A percentile compares a stretch with the other conserved stretches of the same genome.
These are phyloP conservation scores for Plasmodium fragile DNA, from an alignment of 169 alveolate species.

Conservation along the genomic window DNA sequence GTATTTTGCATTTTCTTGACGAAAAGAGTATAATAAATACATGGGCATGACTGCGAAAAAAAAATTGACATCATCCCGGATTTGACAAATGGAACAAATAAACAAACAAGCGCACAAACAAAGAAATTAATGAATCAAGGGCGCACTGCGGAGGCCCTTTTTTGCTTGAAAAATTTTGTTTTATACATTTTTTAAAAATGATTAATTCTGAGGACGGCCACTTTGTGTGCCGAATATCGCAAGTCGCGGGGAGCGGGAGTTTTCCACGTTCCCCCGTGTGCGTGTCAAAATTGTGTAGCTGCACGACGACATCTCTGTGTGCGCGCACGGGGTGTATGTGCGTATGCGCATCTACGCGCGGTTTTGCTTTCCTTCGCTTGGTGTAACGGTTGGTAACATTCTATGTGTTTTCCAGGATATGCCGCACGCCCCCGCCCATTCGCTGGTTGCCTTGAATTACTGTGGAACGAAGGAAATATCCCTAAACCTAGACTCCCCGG, in stretches of 20 bases:
- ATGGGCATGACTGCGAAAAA: neutral
- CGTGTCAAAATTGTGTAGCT: neutral
- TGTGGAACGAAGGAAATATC: slow-evolving; percentile 28
- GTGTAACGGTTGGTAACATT: neutral
- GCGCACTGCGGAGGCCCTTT: neutral
- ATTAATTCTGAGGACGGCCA: neutral
- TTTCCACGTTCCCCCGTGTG: neutral
- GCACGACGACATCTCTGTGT: neutral
- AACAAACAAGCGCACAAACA: neutral
- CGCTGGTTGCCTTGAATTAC: neutral
- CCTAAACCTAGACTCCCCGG: slow-evolving; percentile 48
- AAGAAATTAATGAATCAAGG: neutral
- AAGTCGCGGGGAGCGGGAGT: neutral
- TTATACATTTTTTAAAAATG: neutral
- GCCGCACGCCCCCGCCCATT: neutral
- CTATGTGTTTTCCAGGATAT: neutral
- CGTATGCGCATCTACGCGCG: neutral
- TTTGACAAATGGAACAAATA: slow-evolving; percentile 9
- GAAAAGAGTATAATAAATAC: neutral
- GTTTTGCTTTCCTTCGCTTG: neutral
- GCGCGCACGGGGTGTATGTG: neutral
- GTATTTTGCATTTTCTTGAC: neutral
- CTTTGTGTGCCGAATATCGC: neutral
- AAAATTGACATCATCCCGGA: neutral
- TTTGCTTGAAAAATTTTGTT: neutral